A percentile compares a stretch with the other conserved stretches of the same genome.
Evolutionary conservation across 306 rosid genomes (phyloP).

Genomic region (Citrullus amarus): DNA sequence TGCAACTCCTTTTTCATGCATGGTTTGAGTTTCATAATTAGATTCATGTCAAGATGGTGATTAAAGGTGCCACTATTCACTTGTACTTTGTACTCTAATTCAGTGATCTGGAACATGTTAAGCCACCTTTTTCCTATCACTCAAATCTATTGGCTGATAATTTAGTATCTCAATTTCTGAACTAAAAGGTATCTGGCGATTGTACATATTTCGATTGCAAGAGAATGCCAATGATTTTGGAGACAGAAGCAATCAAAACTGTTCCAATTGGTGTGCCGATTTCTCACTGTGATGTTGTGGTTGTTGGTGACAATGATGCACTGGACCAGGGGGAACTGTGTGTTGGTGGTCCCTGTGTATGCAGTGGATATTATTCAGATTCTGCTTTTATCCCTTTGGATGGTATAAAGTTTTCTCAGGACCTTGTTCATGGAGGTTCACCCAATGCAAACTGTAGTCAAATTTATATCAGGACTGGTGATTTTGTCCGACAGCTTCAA

Average conservation of each 20-base stretch:
- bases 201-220: constrained; percentile 95
- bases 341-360: constrained; percentile 70
- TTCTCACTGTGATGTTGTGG: constrained; percentile 54
- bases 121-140: neutral
- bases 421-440: constrained; percentile 19
- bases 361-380: constrained; percentile 47
- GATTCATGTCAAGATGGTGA: neutral
- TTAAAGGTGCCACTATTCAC: neutral
- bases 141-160: constrained; percentile 13
- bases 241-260: constrained; percentile 39
- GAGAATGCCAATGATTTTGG: constrained; percentile 58
- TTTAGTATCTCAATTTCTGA: constrained; percentile 10
- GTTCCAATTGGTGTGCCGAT: constrained; percentile 91
- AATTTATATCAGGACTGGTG: constrained; percentile 61
- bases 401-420: constrained; percentile 28
- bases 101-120: neutral
- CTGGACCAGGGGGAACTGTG: constrained; percentile 60
- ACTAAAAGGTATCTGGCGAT: constrained; percentile 74
- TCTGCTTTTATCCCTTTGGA: constrained; percentile 25
- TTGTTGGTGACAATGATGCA: constrained; percentile 37
- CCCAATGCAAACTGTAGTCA: constrained; percentile 13
- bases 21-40: neutral
- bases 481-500: constrained; percentile 46
- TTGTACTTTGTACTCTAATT: neutral
- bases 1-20: neutral